Evolutionary conservation across 257 asterid genomes (phyloP), one percentile per base, ranked within the genome.

Genomic region (Ajuga chamaepitys): DNA sequence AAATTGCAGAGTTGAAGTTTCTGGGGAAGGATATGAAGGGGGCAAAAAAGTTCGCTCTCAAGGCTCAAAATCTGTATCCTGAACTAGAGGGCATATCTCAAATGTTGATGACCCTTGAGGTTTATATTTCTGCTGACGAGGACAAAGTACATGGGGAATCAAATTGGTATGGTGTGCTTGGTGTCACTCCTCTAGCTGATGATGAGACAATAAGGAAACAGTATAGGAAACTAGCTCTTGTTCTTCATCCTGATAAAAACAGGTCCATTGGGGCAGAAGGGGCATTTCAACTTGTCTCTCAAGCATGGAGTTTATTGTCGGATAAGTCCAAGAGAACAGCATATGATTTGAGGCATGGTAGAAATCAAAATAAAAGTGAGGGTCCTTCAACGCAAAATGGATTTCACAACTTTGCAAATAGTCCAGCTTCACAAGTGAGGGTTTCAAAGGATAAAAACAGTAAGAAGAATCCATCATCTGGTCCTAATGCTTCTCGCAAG

Each of bases 241-340:
- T 76, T 28, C 88, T 88, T 73, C 95, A 88, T 76, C 95, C 95
- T 22, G 94, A 88, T 80, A 88, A 88, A 72, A 88, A 88, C 70
- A 71, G 81, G 52, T 76, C 85, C 32, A 55, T 76, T 4, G 95
- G 95, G 30, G 90, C 91, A 17, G 94, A 88, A 76, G 88, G 88
- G 9, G 95, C 95, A 3, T 88, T 88, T 77, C 80, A 86, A 13
- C 74, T 79, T 32, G 74, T 88, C 64, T 81, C 93, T 2, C 94
- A 88, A 75, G 95, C 95, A 8, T 88, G 95, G 95, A 80, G 83
- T 74, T 48, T 85, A 62, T 72, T 88, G 52, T 85, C 94, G 2
- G 95, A 88, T 64, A 88, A 74, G 71, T 57, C 76, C 32, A 81
- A 64, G 78, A 85, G 66, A 77, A 30, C 28, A 32, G 84, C 80